Conservation (phyloP, 345 rosid species). For the Ceriops tagal region DNA sequence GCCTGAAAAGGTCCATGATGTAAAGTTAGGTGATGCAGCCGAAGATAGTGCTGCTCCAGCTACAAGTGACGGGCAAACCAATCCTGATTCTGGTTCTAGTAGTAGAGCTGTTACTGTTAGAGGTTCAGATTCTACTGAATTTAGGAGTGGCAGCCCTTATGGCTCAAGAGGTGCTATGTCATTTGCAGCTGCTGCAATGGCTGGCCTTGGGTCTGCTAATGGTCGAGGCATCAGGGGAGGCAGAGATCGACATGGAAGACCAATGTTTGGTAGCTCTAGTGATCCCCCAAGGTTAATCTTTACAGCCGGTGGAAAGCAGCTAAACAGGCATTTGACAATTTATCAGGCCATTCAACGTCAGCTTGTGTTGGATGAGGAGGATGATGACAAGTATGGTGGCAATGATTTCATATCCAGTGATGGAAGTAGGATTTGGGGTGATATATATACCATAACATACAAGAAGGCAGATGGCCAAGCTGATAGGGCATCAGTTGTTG, state of each 20-base stretch:
- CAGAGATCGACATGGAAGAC: slow-evolving; percentile 86
- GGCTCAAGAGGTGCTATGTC: slow-evolving; percentile 95
- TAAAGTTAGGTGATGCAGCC: slow-evolving; percentile 74
- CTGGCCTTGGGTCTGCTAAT: slow-evolving; percentile 89
- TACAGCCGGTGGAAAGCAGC: slow-evolving; percentile 86
- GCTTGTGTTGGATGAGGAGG: slow-evolving; percentile 84
- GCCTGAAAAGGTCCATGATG: slow-evolving; percentile 95
- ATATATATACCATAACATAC: slow-evolving; percentile 84
- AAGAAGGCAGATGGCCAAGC: slow-evolving; percentile 80
- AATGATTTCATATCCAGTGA: slow-evolving; percentile 81
- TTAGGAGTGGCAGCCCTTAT: slow-evolving; percentile 61
- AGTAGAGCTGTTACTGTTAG: slow-evolving; percentile 66
- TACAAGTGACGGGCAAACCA: slow-evolving; percentile 51
- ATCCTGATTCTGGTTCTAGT: slow-evolving; percentile 76
- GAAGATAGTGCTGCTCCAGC: slow-evolving; percentile 54
- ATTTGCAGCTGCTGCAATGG: slow-evolving; percentile 98
- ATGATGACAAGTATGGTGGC: slow-evolving; percentile 81
- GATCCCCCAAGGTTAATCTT: slow-evolving; percentile 80
- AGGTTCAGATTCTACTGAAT: slow-evolving; percentile 71
- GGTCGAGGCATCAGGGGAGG: slow-evolving; percentile 93
- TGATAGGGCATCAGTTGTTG: slow-evolving; percentile 64
- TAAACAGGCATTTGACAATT: slow-evolving; percentile 86
- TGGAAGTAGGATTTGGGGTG: slow-evolving; percentile 85
- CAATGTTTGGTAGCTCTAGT: slow-evolving; percentile 52
- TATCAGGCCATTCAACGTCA: slow-evolving; percentile 98